phyloP scores from a whole-genome alignment of 2,329 filamentous ascomycete genomes.

The Xylariaceae sp. region DNA sequence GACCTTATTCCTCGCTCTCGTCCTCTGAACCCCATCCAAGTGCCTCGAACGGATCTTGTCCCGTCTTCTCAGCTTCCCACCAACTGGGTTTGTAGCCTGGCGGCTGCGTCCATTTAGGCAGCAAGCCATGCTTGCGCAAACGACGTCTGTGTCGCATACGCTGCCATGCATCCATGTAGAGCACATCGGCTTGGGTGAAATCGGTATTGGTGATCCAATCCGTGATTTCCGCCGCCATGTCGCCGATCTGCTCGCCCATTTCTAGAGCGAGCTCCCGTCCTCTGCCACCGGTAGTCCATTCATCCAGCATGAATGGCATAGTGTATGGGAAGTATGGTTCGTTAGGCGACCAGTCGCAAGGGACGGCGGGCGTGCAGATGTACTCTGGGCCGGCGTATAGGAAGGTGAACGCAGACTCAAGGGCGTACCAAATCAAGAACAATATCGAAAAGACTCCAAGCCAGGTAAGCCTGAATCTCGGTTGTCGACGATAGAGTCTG shows the following conservation, averaged over 20 bases:
- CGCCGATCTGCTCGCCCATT: constrained; percentile 40
- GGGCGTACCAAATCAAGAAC: constrained; percentile 46
- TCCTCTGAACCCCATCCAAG: constrained; percentile 37
- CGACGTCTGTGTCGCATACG: constrained; percentile 47
- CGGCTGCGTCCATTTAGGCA: constrained; percentile 34
- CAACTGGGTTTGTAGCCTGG: constrained; percentile 40
- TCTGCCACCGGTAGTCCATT: constrained; percentile 52
- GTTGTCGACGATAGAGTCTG: constrained; percentile 40
- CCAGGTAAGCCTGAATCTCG: constrained; percentile 43
- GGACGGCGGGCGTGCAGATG: constrained; percentile 39
- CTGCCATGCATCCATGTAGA: constrained; percentile 42
- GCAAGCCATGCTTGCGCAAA: constrained; percentile 43
- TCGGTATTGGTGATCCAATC: constrained; percentile 44
- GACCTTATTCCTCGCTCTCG: constrained; percentile 27
- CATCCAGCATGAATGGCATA: constrained; percentile 57
- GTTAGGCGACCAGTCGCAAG: constrained; percentile 51
- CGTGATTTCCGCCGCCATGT: constrained; percentile 43
- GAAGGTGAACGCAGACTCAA: constrained; percentile 50
- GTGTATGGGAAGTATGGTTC: constrained; percentile 58
- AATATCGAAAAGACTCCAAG: constrained; percentile 44
- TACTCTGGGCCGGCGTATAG: constrained; percentile 49
- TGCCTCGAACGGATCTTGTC: constrained; percentile 38
- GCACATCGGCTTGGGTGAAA: constrained; percentile 40
- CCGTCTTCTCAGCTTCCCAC: constrained; percentile 40
- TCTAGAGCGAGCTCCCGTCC: constrained; percentile 39